These are phyloP conservation scores for Didymella glomerata DNA, from an alignment of 2,329 filamentous ascomycete species.

Conservation along the genomic window DNA sequence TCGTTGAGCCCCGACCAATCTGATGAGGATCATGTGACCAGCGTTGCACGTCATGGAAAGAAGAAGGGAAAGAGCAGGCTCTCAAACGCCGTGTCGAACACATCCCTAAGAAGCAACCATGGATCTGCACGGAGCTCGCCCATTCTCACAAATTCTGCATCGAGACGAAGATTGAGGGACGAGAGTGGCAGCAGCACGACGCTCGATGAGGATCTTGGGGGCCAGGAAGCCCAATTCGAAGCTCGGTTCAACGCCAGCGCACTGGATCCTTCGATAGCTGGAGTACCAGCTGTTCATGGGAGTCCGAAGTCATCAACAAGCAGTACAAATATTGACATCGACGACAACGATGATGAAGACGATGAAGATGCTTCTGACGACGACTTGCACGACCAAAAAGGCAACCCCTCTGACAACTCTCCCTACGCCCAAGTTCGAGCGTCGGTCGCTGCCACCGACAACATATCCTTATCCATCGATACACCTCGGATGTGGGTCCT, in stretches of 20 bases:
- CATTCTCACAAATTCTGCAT: constrained; percentile 27
- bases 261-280: constrained; percentile 33
- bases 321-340: constrained; percentile 39
- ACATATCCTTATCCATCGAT: constrained; percentile 81
- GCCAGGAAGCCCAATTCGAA: constrained; percentile 44
- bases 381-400: constrained; percentile 48
- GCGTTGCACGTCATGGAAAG: constrained; percentile 32
- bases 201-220: constrained; percentile 36
- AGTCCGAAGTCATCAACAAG: constrained; percentile 42
- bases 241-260: constrained; percentile 45
- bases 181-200: constrained; percentile 36
- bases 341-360: constrained; percentile 33
- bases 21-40: constrained; percentile 46
- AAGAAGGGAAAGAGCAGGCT: constrained; percentile 49
- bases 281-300: constrained; percentile 35
- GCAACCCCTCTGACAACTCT: constrained; percentile 71
- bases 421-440: constrained; percentile 82
- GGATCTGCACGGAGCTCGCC: constrained; percentile 34
- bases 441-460: constrained; percentile 78
- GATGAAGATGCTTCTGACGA: constrained; percentile 48
- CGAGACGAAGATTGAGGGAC: constrained; percentile 40
- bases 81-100: constrained; percentile 31
- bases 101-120: constrained; percentile 25
- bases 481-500: constrained; percentile 88
- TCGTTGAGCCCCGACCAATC: constrained; percentile 50